Base-by-base conservation (phyloP, 805 yeast genomes). In the Deakozyma indianensis region DNA sequence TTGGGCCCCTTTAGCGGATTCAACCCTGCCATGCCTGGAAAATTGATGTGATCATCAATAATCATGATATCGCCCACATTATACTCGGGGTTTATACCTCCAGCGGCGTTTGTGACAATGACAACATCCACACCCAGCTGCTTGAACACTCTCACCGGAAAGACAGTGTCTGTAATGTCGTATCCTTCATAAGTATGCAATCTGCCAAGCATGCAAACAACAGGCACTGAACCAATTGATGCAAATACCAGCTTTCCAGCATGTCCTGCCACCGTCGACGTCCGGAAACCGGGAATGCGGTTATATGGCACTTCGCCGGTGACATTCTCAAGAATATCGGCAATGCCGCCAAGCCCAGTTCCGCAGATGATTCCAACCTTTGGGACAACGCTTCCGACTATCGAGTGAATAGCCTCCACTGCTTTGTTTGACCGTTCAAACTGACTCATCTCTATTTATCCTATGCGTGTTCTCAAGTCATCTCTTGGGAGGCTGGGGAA, bases 31-130 rank as follows among this genome's bases (percentile, higher is more conserved):
- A 90, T 68, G 1, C 98, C 97, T 0, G 96, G 95, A 45, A 90
- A 58, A 60, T 88, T 87, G 55, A 90, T 73, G 61, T 90, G 98
- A 49, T 88, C 98, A 52, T 73, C 73, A 51, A 90, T 75, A 42
- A 92, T 71, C 97, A 92, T 90, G 51, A 90, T 67, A 57, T 92
- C 96, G 25, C 96, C 96, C 1, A 90, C 83, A 45, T 70, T 70
- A 61, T 63, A 88, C 3, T 55, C 57, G 1, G 74, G 63, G 55
- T 86, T 82, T 41, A 83, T 62, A 1, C 96, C 96, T 41, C 97
- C 98, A 1, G 96, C 94, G 1, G 98, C 98, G 63, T 90, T 90
- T n/a, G 97, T 90, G 7, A 81, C 94, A 22, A 90, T 67, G 40
- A 90, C 67, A 2, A 70, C 68, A 41, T 69, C 62, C 23, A 80